Evolutionary conservation across 202 grass and related monocot genomes (phyloP), one percentile per base, ranked within the genome.

Genomic region (Carex arenaria): DNA sequence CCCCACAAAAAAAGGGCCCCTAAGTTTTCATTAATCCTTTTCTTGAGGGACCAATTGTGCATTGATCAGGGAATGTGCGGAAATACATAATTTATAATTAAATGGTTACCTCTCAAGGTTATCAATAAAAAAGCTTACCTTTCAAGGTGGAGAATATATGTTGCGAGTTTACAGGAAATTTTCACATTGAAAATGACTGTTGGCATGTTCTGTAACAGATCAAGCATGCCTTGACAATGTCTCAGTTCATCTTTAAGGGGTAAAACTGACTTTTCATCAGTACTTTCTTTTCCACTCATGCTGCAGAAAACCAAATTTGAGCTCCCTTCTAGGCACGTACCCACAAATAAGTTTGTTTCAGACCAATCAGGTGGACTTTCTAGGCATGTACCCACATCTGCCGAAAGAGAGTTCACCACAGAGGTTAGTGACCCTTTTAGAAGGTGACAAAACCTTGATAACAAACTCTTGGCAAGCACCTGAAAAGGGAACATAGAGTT

Each of bases 91-190:
- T 82, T 82, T 10, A 51, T 10, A 47, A 53, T 7, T 82, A 67
- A 74, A 75, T 54, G 23, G 47, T n/a, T 75, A 17, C 5, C 22
- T 18, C 13, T 17, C 47, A 31, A 56, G 51, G 19, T 14, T 74
- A 74, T 53, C 12, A 9, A 67, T 32, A 78, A 61, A 69, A 64
- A 67, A 72, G 64, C 82, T 90, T 93, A 89, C 95, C 95, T 95
- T 90, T 98, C 95, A 73, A 95, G 84, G 84, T 95, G 93, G 76
- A 98, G 85, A 85, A 98, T 86, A 85, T 91, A 90, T 85, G 85
- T 93, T 87, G 89, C 82, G 88, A 88, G 77, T 56, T 4, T 78
- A 63, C 57, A 74, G 36, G 90, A 89, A 80, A 88, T 86, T 70
- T 93, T 90, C 55, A 86, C 67, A 68, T 87, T 92, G 65, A 90